Conservation (phyloP, 768 basidiomycete species). For the Neoboletus subvelutipes region DNA sequence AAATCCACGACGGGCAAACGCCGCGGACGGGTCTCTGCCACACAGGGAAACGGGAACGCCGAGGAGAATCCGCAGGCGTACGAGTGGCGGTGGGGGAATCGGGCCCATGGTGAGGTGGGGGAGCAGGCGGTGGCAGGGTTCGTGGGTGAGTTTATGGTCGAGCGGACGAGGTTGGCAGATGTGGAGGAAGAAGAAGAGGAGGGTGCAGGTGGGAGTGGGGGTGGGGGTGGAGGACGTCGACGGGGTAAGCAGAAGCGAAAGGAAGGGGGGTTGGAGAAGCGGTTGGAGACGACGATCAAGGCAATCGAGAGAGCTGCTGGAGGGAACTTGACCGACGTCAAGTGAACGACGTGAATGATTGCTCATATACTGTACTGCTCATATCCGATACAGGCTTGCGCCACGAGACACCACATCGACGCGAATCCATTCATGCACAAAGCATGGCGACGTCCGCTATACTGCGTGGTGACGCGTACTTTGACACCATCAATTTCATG, state of each 20-base stretch:
- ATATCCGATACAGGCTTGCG: conserved; percentile 41
- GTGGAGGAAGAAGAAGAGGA: conserved; percentile 21
- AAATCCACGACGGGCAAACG: conserved; percentile 50
- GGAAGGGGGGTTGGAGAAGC: conserved; percentile 17
- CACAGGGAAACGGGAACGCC: conserved; percentile 28
- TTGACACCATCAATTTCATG: not conserved
- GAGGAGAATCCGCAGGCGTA: conserved; percentile 32
- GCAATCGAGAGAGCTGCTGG: conserved; percentile 42
- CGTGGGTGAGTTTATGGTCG: conserved; percentile 73
- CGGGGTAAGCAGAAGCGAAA: conserved; percentile 22
- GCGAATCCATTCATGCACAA: conserved; percentile 49
- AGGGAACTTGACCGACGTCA: conserved; percentile 45
- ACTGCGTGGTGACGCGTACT: conserved; percentile 37
- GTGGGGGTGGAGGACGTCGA: not conserved
- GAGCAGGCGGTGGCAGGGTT: conserved; percentile 75
- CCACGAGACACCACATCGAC: conserved; percentile 46
- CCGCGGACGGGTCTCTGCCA: conserved; percentile 50
- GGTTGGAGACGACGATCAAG: conserved; percentile 33
- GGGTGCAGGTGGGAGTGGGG: not conserved
- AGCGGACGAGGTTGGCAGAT: conserved; percentile 15
- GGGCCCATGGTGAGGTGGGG: conserved; percentile 80
- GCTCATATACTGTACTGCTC: not conserved
- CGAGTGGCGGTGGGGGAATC: conserved; percentile 87
- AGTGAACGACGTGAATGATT: conserved; percentile 13
- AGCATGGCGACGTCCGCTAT: conserved; percentile 46